Conservation (phyloP, 805 yeast species). For the Wickerhamiella hasegawae region DNA sequence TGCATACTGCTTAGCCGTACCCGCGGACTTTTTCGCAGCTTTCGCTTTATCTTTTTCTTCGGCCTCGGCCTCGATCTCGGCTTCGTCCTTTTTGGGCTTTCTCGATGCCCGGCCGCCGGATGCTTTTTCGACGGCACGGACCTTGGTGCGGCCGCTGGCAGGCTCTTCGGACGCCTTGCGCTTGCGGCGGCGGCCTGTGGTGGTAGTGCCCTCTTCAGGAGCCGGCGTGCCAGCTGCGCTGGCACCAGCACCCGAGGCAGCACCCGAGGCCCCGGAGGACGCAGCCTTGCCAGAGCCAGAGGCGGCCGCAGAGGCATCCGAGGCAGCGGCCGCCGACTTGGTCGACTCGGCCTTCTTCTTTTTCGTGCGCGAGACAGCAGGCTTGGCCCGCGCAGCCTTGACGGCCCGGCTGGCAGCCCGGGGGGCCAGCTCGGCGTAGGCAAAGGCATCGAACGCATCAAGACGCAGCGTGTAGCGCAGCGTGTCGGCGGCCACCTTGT, state of each 20-base stretch:
- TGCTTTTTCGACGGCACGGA: neutral
- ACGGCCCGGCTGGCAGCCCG: slow-evolving; percentile 1
- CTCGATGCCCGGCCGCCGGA: too few relatives aligned
- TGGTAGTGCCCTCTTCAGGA: neutral
- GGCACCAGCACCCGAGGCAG: neutral
- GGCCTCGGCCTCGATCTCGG: neutral
- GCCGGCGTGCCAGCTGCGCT: neutral
- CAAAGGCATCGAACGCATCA: neutral
- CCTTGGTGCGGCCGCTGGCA: neutral
- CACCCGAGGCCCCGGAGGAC: neutral
- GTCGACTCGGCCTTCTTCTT: too few relatives aligned
- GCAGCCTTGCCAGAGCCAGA: neutral
- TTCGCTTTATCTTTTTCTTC: neutral
- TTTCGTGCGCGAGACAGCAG: too few relatives aligned
- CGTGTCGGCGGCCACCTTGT: neutral
- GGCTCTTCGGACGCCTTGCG: neutral
- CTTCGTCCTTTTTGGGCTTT: neutral
- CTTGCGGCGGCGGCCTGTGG: neutral
- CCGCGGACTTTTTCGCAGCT: neutral
- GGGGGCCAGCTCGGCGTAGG: slow-evolving; percentile 2
- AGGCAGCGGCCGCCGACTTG: too few relatives aligned
- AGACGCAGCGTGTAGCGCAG: neutral
- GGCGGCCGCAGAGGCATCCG: neutral
- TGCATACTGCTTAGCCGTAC: slow-evolving; percentile 33
- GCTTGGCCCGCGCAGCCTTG: neutral